Evolutionary conservation across 371 early-diverging fungal species (phyloP), one percentile per base, ranked within the genome.

Genomic region (Mucor saturninus): DNA sequence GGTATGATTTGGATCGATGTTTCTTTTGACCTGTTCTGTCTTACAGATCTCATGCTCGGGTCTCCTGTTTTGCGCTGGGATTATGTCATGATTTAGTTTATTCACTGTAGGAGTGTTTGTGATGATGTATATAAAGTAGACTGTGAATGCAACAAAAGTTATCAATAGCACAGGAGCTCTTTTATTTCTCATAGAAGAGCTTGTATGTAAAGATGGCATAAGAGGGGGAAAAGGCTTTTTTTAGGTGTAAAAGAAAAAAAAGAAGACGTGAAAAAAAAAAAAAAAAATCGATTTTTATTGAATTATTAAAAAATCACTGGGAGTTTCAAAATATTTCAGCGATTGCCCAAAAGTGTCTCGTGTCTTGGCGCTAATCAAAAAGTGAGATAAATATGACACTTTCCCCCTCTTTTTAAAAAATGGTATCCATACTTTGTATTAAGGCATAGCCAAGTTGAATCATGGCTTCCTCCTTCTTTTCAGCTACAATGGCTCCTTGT

Each of bases 1-100:
- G n/a, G 67, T 72, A 52, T 80, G 80, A 29, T 77, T 74, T 8
- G 74, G 74, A 54, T 80, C 80, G 5, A 59, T 59, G 54, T 80
- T 80, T 5, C 77, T 57, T 5, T 43, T 15, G 3, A 75, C 75
- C 8, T 28, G n/a, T 40, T 64, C 45, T 28, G 67, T 61, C 9
- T 55, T 62, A 50, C 75, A 74, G 26, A 11, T 35, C 21, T 45
- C 7, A 5, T n/a, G 26, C 7, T 46, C 28, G 8, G 35, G 35
- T 46, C 21, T 46, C 48, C 2, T 56, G 55, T 52, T 13, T 51
- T 45, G 14, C 15, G 3, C 13, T 50, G 5, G 39, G 28, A n/a
- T 35, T 51, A 7, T 45, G 31, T 10, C 29, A 5, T 32, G 2
- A 15, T 35, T 35, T 35, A 35, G 10, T 21, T 13, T 53, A 14